Conservation (phyloP, 495 filamentous ascomycete species). For the Penicillium angulare region DNA sequence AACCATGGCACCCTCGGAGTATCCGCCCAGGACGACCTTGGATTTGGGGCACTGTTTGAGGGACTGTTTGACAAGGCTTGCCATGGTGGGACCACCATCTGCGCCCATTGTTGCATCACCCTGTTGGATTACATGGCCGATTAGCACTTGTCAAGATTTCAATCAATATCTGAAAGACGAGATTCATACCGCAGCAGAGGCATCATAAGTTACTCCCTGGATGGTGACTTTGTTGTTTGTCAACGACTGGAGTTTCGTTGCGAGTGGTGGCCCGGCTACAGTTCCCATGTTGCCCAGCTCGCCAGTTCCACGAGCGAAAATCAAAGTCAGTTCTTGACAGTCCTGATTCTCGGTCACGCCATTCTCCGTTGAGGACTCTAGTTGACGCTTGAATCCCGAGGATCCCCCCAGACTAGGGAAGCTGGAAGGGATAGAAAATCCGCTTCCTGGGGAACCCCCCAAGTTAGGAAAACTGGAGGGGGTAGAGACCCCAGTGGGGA, state of each 20-base stretch:
- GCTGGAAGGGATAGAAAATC: neutral
- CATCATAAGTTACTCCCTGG: conserved; percentile 58
- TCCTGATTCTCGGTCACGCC: conserved; percentile 37
- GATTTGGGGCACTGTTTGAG: conserved; percentile 55
- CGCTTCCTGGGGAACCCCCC: neutral
- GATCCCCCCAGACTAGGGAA: neutral
- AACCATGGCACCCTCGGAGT: conserved; percentile 56
- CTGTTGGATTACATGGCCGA: too few relatives aligned
- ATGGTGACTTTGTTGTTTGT: conserved; percentile 43
- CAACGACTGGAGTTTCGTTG: conserved; percentile 40
- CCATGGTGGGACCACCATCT: conserved; percentile 47
- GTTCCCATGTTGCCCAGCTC: conserved; percentile 58
- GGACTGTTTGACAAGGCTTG: conserved; percentile 43
- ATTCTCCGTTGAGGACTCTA: conserved; percentile 20
- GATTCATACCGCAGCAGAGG: conserved; percentile 34
- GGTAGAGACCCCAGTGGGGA: neutral
- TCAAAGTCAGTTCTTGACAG: conserved; percentile 52
- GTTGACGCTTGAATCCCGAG: neutral
- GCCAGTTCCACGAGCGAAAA: conserved; percentile 58
- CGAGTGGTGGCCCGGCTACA: conserved; percentile 56
- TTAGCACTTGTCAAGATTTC: neutral
- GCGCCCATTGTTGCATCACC: conserved; percentile 47
- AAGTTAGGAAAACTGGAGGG: neutral
- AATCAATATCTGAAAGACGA: neutral
- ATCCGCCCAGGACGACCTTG: conserved; percentile 60